Percentiles rank a stretch among this genome's conserved stretches.
phyloP scores from a whole-genome alignment of 2,329 filamentous ascomycete species.

The Beauveria caledonica region DNA sequence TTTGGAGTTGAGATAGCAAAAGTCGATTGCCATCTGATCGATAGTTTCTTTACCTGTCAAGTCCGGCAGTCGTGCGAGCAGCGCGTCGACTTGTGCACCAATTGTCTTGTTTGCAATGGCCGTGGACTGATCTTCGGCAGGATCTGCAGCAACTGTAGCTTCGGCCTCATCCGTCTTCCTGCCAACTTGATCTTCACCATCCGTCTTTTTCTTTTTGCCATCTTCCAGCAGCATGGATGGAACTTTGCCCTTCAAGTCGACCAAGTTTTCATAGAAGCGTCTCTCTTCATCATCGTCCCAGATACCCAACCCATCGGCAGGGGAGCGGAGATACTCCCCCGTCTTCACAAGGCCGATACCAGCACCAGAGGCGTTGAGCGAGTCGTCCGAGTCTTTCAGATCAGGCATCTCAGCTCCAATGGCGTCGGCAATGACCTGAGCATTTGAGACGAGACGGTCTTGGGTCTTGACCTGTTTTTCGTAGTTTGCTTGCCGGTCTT shows the following conservation, averaged over 20 bases:
- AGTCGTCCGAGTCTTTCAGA: conserved; percentile 71
- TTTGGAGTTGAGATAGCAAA: conserved; percentile 97
- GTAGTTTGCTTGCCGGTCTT: conserved; percentile 91
- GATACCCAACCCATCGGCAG: conserved; percentile 85
- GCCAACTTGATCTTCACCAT: conserved; percentile 72
- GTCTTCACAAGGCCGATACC: conserved; percentile 91
- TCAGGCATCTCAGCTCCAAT: conserved; percentile 91
- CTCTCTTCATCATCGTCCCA: conserved; percentile 99
- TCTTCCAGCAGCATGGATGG: conserved; percentile 91
- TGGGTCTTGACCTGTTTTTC: conserved; percentile 90
- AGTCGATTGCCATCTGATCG: conserved; percentile 89
- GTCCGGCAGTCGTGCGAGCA: conserved; percentile 82
- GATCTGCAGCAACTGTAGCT: conserved; percentile 36
- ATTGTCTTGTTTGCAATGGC: conserved; percentile 96
- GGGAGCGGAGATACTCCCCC: conserved; percentile 83
- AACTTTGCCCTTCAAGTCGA: conserved; percentile 92
- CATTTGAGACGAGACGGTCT: conserved; percentile 82
- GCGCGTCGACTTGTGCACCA: conserved; percentile 88
- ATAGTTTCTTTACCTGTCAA: conserved; percentile 85
- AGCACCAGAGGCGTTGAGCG: conserved; percentile 56
- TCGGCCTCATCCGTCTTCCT: conserved; percentile 59
- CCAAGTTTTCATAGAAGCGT: conserved; percentile 94
- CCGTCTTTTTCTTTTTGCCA: conserved; percentile 83
- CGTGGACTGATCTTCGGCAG: conserved; percentile 77
- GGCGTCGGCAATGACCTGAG: conserved; percentile 82